phyloP scores from a whole-genome alignment of 225 moss, liverwort and hornwort species.

The Pleurozium schreberi region DNA sequence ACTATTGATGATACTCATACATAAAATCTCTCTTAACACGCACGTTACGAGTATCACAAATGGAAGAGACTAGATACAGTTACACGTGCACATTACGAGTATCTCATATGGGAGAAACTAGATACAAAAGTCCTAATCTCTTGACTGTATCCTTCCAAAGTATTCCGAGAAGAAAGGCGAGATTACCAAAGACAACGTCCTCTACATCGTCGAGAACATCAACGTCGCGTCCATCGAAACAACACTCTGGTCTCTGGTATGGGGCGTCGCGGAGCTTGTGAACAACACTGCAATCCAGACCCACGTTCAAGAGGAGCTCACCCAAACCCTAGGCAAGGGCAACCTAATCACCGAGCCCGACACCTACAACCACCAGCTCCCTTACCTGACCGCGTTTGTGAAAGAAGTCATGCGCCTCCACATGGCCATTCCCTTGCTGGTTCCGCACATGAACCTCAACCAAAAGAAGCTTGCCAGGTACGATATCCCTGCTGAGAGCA shows the following conservation, averaged over 20 bases:
- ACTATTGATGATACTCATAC: neutral
- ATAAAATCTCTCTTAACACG: neutral
- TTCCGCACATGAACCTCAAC: slow-evolving; percentile 29
- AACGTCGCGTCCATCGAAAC: slow-evolving; percentile 59
- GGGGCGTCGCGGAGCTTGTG: slow-evolving; percentile 62
- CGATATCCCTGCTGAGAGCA: slow-evolving; percentile 42
- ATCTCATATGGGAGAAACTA: no score
- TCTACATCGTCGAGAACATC: slow-evolving; percentile 42
- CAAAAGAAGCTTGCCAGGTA: slow-evolving; percentile 26
- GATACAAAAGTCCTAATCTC: no score
- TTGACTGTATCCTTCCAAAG: no score
- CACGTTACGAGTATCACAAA: neutral
- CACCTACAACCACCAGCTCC: slow-evolving; percentile 19
- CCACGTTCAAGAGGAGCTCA: slow-evolving; percentile 29
- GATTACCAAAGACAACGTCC: slow-evolving; percentile 9
- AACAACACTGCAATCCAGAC: slow-evolving; percentile 40
- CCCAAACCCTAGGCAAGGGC: slow-evolving; percentile 24
- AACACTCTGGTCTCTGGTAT: slow-evolving; percentile 60
- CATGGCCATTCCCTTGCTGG: slow-evolving; percentile 30
- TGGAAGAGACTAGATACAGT: no score
- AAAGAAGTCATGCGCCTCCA: slow-evolving; percentile 33
- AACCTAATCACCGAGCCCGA: slow-evolving; percentile 43
- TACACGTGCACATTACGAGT: no score
- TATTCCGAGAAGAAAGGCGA: no score
- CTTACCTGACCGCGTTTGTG: slow-evolving; percentile 22